A percentile compares a stretch with the other conserved stretches of the same genome.
Evolutionary conservation across 768 basidiomycete species (phyloP).

Genomic region (Pleurotus giganteus): DNA sequence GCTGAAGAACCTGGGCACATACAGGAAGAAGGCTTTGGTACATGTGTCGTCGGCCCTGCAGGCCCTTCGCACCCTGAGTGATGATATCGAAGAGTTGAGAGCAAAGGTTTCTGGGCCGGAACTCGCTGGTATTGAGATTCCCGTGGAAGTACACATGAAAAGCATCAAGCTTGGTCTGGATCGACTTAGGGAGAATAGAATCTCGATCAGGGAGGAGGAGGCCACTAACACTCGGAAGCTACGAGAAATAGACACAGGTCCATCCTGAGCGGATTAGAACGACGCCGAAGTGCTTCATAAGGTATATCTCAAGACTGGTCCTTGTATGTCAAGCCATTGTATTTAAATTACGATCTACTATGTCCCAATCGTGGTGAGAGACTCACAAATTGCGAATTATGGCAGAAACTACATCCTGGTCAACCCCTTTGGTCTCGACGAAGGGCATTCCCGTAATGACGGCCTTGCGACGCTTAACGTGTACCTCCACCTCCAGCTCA

Average conservation of each 20-base stretch:
- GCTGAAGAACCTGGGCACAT: conserved; percentile 52
- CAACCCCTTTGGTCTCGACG: conserved; percentile 67
- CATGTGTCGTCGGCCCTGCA: conserved; percentile 70
- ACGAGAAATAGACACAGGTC: too few relatives aligned
- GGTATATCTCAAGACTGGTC: too few relatives aligned
- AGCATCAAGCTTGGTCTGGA: conserved; percentile 66
- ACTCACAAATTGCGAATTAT: too few relatives aligned
- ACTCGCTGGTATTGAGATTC: conserved; percentile 55
- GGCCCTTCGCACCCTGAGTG: conserved; percentile 59
- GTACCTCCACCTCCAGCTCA: conserved; percentile 78
- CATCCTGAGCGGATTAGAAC: too few relatives aligned
- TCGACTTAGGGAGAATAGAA: conserved; percentile 56
- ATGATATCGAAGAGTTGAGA: conserved; percentile 75
- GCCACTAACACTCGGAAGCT: conserved; percentile 18
- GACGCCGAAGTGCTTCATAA: too few relatives aligned
- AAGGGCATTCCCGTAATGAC: conserved; percentile 87
- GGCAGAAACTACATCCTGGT: too few relatives aligned
- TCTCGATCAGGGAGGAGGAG: conserved; percentile 47
- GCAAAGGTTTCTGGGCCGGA: conserved; percentile 71
- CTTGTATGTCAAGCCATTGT: too few relatives aligned
- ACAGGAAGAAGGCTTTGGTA: conserved; percentile 57
- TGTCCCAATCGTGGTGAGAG: too few relatives aligned
- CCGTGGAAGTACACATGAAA: conserved; percentile 73
- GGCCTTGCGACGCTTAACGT: conserved; percentile 75
- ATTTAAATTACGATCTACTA: too few relatives aligned